Percentiles rank a stretch among this genome's conserved stretches.
These are phyloP conservation scores for Glaciozyma martinii DNA, from an alignment of 768 basidiomycete species.

Conservation along the genomic window DNA sequence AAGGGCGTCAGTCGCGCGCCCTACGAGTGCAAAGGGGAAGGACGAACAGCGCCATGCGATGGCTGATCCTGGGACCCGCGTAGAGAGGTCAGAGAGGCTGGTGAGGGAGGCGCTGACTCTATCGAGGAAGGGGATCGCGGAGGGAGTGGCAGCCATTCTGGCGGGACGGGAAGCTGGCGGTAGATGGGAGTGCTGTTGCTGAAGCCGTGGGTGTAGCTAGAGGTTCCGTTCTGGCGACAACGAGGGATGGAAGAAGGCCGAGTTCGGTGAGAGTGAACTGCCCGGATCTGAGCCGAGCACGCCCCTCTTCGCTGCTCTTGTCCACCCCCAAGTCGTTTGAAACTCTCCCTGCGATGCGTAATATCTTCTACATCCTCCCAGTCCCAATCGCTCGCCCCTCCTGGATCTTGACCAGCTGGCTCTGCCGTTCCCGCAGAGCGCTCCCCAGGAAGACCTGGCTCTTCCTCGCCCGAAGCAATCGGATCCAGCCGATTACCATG, in stretches of 20 bases:
- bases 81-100: slow-evolving; percentile 9
- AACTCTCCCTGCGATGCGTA: too few relatives aligned
- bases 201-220: too few relatives aligned
- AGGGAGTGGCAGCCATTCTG: background rate
- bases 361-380: too few relatives aligned
- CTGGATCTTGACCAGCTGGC: too few relatives aligned
- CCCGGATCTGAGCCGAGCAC: too few relatives aligned
- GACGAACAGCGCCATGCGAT: slow-evolving; percentile 28
- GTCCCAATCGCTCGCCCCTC: too few relatives aligned
- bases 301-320: too few relatives aligned
- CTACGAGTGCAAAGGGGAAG: too few relatives aligned
- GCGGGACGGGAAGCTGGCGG: background rate
- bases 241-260: too few relatives aligned
- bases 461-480: slow-evolving; percentile 17
- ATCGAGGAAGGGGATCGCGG: slow-evolving; percentile 43
- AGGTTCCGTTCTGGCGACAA: too few relatives aligned
- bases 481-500: slow-evolving; percentile 17
- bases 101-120: slow-evolving; percentile 12
- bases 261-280: too few relatives aligned
- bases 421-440: background rate
- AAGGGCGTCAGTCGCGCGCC: slow-evolving; percentile 21
- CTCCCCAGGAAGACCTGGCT: slow-evolving; percentile 26
- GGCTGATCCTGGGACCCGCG: slow-evolving; percentile 40
- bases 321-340: too few relatives aligned
- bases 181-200: background rate